Evolutionary conservation across 768 basidiomycete genomes (phyloP), one percentile per base, ranked within the genome.

Genomic region (Trametes cingulata): DNA sequence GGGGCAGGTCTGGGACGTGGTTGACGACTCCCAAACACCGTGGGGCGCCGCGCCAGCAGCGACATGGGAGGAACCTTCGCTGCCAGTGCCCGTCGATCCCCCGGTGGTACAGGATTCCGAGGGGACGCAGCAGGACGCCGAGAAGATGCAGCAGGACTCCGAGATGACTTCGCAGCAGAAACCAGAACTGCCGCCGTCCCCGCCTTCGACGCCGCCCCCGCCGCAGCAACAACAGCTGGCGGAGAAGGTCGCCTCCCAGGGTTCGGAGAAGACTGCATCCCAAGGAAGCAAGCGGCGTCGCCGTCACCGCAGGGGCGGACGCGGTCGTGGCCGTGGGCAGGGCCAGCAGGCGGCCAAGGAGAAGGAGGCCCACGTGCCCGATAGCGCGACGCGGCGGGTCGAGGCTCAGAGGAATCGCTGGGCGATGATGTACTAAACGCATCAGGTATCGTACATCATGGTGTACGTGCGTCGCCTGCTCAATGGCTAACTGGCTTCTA

Each of bases 1-100:
- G 41, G 6, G 29, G 46, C 22, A 37, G 45, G 55, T 35, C 46
- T 56, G 55, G 55, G 55, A 37, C 46, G 46, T 48, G 45, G 45
- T n/a, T 35, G 47, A 41, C 47, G 29, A 33, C 6, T 33, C 29
- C 6, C 25, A 2, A 17, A 19, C 54, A 4, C 40, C 25, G 2
- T 19, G 19, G 20, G 46, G 9, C 15, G 24, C 13, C 14, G 17
- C 7, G 39, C 37, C 29, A 33, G 29, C 4, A 5, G 6, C 29
- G 10, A 10, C 29, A 10, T 10, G 6, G 29, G 29, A 33, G 29
- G 6, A 33, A 10, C 29, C 29, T 4, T 4, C 4, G 29, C 29
- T 5, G 29, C 29, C 29, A 33, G 29, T 10, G 29, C 6, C 4
- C 29, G 29, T 33, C 29, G 29, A 10, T 10, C 29, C 49, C n/a